A percentile compares a stretch with the other conserved stretches of the same genome.
phyloP scores from a whole-genome alignment of 2,329 filamentous ascomycete species.

The Epichloe gansuensis region DNA sequence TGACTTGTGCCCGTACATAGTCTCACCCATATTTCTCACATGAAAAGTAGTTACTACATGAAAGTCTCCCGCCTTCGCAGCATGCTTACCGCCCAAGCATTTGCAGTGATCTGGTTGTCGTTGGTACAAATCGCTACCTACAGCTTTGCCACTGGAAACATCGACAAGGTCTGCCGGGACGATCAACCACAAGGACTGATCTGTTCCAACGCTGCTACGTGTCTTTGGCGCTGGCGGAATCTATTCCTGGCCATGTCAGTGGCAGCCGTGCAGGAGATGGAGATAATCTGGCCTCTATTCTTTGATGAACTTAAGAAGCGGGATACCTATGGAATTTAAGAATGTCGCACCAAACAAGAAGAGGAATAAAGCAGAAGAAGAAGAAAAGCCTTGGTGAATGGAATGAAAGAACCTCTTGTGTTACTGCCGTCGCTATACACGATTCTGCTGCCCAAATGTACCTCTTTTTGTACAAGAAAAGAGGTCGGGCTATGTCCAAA shows the following conservation, averaged over 20 bases:
- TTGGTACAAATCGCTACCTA: slow-evolving; percentile 23
- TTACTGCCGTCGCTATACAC: no score
- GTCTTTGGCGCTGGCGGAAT: slow-evolving; percentile 22
- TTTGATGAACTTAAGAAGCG: no score
- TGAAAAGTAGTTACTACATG: slow-evolving; percentile 40
- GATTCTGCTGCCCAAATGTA: not conserved
- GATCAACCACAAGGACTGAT: slow-evolving; percentile 36
- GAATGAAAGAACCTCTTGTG: no score
- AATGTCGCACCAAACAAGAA: not conserved
- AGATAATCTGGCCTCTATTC: no score
- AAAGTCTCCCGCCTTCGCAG: slow-evolving; percentile 34
- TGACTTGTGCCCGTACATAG: slow-evolving; percentile 28
- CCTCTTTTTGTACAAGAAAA: not conserved
- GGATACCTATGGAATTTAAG: no score
- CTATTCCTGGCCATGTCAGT: slow-evolving; percentile 34
- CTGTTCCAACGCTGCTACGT: slow-evolving; percentile 41
- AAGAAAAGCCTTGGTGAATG: not conserved
- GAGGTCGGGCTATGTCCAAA: not conserved
- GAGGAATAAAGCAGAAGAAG: not conserved
- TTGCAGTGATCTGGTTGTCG: slow-evolving; percentile 23
- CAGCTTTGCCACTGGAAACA: slow-evolving; percentile 30
- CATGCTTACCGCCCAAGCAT: slow-evolving; percentile 31
- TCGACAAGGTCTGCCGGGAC: slow-evolving; percentile 36
- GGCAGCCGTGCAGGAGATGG: slow-evolving; percentile 26
- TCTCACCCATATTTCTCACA: slow-evolving; percentile 30